Conservation (phyloP, 768 basidiomycete species). For the Boletus vermiculosoides region DNA sequence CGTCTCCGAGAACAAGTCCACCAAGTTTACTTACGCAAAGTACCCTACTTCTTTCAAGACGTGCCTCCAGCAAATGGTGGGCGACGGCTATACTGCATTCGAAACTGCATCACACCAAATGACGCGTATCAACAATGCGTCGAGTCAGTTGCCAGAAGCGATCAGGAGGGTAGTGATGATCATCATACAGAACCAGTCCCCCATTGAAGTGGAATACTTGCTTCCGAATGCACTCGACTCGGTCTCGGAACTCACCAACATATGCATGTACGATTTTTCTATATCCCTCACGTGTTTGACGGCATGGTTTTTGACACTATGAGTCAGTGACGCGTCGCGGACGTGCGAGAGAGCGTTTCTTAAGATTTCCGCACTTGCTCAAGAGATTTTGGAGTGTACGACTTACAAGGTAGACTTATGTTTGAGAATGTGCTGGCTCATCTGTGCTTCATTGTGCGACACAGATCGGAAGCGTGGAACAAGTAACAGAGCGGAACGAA, state of each 20-base stretch:
- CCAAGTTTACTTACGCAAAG: conserved; percentile 15
- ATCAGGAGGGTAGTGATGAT: conserved; percentile 17
- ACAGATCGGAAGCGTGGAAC: conserved; percentile 15
- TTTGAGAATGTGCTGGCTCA: no score
- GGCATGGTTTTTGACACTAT: not conserved
- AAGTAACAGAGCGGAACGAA: conserved; percentile 12
- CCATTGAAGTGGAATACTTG: conserved; percentile 11
- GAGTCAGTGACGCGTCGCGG: conserved; percentile 13
- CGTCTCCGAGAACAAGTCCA: conserved; percentile 6
- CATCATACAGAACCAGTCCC: conserved; percentile 13
- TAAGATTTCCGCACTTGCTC: conserved; percentile 15
- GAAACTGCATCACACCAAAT: conserved; percentile 20
- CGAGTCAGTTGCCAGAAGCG: conserved; percentile 15
- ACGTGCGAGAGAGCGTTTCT: conserved; percentile 16
- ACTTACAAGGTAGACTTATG: conserved; percentile 13
- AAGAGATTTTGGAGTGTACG: conserved; percentile 22
- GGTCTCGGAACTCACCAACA: conserved; percentile 17
- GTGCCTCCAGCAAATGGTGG: conserved; percentile 23
- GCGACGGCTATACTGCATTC: conserved; percentile 22
- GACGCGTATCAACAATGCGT: conserved; percentile 22
- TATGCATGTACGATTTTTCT: conserved; percentile 12
- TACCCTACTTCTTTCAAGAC: conserved; percentile 23
- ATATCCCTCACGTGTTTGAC: not conserved
- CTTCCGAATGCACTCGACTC: conserved; percentile 21
- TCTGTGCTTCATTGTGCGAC: not conserved